These are phyloP conservation scores for Lyophyllum shimeji DNA, from an alignment of 768 basidiomycete genomes.

Conservation along the genomic window DNA sequence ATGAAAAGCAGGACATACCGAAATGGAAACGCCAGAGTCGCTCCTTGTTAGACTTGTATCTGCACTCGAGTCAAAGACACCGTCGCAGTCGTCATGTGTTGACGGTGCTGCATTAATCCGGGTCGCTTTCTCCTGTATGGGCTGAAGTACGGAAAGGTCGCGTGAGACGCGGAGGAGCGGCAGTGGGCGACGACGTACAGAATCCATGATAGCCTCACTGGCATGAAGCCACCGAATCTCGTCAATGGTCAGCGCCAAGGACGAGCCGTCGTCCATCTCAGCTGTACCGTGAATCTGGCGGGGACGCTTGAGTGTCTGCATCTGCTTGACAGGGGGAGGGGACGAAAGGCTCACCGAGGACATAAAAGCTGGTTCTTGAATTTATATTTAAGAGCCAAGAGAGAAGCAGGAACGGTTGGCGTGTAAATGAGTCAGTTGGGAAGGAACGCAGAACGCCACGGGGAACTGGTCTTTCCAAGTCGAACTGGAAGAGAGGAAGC, in stretches of 20 bases:
- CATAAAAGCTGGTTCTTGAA: constrained; percentile 1
- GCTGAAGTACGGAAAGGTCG: not conserved
- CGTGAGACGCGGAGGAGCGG: not conserved
- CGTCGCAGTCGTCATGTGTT: not conserved
- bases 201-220: constrained; percentile 22
- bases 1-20: not conserved
- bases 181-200: constrained; percentile 1
- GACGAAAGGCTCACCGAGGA: constrained; percentile 7
- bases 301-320: constrained; percentile 14
- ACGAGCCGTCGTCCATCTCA: constrained; percentile 28
- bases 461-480: constrained; percentile 11
- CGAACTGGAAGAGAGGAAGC: constrained; percentile 7
- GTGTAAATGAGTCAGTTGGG: not conserved
- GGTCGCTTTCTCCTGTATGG: not conserved
- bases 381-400: not conserved
- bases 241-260: constrained; percentile 38
- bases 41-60: not conserved
- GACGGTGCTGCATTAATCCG: not conserved
- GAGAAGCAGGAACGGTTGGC: not conserved
- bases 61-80: not conserved
- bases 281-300: constrained; percentile 6
- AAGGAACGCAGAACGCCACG: constrained; percentile 9
- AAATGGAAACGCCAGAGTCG: not conserved
- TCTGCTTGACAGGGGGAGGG: constrained; percentile 8
- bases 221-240: constrained; percentile 52